Conservation (phyloP, 768 basidiomycete genomes). For the Termitomyces sp. region DNA sequence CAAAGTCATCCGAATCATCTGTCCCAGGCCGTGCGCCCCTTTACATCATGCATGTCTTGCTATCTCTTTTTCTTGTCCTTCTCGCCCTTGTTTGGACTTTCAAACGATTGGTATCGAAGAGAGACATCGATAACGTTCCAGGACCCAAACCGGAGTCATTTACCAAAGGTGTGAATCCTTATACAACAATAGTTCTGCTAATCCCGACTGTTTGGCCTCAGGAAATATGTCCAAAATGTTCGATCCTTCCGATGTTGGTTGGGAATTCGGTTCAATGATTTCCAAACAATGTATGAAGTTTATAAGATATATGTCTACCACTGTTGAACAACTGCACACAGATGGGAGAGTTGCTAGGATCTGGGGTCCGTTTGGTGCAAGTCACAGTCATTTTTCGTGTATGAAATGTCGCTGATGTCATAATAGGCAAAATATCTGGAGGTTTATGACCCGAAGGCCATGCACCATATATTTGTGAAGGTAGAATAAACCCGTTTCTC, state of each 20-base stretch:
- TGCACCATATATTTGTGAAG: too few relatives aligned
- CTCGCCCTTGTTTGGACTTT: conserved; percentile 10
- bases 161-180: conserved; percentile 18
- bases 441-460: too few relatives aligned
- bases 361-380: conserved; percentile 4
- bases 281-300: conserved; percentile 8
- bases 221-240: conserved; percentile 18
- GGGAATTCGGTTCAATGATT: conserved; percentile 14
- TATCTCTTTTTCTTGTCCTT: neutral
- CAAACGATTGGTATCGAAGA: conserved; percentile 13
- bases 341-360: conserved; percentile 4
- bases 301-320: neutral
- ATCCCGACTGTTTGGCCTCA: neutral
- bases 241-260: conserved; percentile 1
- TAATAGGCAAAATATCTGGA: too few relatives aligned
- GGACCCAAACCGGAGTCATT: conserved; percentile 27
- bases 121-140: conserved; percentile 27
- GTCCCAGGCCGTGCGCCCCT: neutral
- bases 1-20: neutral
- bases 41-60: neutral
- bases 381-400: neutral
- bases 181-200: neutral
- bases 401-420: too few relatives aligned
- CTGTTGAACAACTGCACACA: neutral
- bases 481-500: too few relatives aligned